A percentile compares a stretch with the other conserved stretches of the same genome.
phyloP scores from a whole-genome alignment of 2,329 filamentous ascomycete species.

The Aspergillus fijiensis region DNA sequence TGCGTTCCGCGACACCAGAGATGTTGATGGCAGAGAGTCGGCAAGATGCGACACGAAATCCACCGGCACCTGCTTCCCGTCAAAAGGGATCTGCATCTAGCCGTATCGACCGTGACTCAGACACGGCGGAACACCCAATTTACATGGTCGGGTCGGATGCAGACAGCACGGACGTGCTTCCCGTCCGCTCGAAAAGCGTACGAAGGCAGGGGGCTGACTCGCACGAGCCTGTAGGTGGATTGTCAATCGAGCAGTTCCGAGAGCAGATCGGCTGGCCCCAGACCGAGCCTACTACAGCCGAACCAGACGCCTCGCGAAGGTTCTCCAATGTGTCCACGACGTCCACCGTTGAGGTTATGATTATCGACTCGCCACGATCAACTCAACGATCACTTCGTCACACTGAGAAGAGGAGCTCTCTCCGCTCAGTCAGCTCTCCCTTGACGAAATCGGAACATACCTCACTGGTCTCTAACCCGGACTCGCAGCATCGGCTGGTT shows the following conservation, averaged over 20 bases:
- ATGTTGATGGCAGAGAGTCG: conserved; percentile 24
- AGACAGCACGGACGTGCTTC: conserved; percentile 21
- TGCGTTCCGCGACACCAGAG: conserved; percentile 3
- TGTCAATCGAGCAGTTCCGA: conserved; percentile 50
- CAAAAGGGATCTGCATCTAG: conserved; percentile 7
- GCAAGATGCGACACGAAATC: conserved; percentile 22
- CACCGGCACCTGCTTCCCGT: conserved; percentile 2
- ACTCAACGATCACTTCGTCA: conserved; percentile 52
- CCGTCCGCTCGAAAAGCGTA: conserved; percentile 32
- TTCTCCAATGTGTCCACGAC: conserved; percentile 53
- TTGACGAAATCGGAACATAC: conserved; percentile 45
- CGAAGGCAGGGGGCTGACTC: conserved; percentile 34
- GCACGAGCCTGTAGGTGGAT: conserved; percentile 26
- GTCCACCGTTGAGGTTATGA: conserved; percentile 57
- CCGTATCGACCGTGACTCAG: conserved; percentile 1
- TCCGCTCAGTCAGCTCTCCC: conserved; percentile 50
- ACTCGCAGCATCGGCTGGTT: conserved; percentile 49
- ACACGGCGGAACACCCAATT: conserved; percentile 5
- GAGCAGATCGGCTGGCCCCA: conserved; percentile 53
- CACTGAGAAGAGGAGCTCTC: conserved; percentile 53
- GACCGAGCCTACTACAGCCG: conserved; percentile 29
- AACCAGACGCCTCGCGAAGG: conserved; percentile 38
- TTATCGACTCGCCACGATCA: conserved; percentile 52
- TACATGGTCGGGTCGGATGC: conserved; percentile 14
- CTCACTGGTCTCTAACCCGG: conserved; percentile 45